phyloP scores from a whole-genome alignment of 148 eudicot genomes.

The Cornus florida region DNA sequence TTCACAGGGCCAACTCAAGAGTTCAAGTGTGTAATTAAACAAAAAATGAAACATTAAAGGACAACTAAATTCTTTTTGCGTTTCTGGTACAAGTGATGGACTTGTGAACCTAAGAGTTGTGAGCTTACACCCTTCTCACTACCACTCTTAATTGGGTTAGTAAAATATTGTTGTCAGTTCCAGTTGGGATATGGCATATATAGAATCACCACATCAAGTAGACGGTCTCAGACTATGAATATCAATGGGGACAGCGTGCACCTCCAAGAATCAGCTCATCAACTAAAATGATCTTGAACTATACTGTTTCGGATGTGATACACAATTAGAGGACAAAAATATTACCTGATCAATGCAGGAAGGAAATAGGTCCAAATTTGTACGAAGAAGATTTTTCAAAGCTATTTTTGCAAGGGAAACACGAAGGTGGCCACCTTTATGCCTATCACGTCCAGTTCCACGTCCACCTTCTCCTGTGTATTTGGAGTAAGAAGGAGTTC shows the following conservation, averaged over 20 bases:
- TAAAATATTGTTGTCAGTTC: background rate
- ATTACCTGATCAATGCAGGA: constrained; percentile 98
- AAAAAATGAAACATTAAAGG: background rate
- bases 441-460: constrained; percentile 87
- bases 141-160: constrained; percentile 1
- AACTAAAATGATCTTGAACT: background rate
- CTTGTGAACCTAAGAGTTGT: background rate
- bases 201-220: background rate
- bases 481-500: constrained; percentile 95
- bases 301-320: background rate
- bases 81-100: background rate
- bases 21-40: background rate
- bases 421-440: constrained; percentile 91
- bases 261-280: background rate
- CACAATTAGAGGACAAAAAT: constrained; percentile 1
- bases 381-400: constrained; percentile 88
- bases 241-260: background rate
- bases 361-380: constrained; percentile 96
- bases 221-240: background rate
- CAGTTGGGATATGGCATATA: background rate
- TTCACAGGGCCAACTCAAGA: background rate
- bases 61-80: background rate
- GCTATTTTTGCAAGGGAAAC: constrained; percentile 90
- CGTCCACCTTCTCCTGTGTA: constrained; percentile 79
- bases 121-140: background rate